phyloP scores from a whole-genome alignment of 2,329 filamentous ascomycete species.

The Dothistroma septosporum region DNA sequence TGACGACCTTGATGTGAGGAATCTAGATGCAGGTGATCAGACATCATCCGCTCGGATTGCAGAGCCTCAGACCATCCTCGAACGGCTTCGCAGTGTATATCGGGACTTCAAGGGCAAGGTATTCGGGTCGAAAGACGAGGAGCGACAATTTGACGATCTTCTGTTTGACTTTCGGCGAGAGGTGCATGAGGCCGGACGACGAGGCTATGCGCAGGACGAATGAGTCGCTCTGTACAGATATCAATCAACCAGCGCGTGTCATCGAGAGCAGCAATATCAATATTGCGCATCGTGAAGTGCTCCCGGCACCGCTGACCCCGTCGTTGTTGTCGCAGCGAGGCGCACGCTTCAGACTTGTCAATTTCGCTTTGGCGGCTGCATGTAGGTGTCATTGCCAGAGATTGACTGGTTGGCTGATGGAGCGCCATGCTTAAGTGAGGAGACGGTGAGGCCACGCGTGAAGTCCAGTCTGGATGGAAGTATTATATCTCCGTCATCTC shows the following conservation, averaged over 20 bases:
- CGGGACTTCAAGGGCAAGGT: constrained; percentile 56
- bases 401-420: neutral
- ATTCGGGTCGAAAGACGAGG: constrained; percentile 62
- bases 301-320: too few species aligned
- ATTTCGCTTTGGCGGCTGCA: neutral
- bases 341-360: neutral
- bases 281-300: neutral
- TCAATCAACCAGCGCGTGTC: neutral
- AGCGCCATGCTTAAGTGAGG: neutral
- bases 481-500: too few species aligned
- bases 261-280: neutral
- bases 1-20: neutral
- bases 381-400: neutral
- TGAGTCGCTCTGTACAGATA: neutral
- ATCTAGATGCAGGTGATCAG: neutral
- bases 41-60: constrained; percentile 26
- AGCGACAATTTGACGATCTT: constrained; percentile 69
- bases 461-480: neutral
- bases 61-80: constrained; percentile 50
- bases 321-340: neutral
- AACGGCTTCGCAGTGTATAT: constrained; percentile 54
- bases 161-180: constrained; percentile 74
- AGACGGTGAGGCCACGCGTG: neutral
- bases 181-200: constrained; percentile 60
- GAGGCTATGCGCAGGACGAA: constrained; percentile 1